Evolutionary conservation across 495 filamentous ascomycete species (phyloP), one percentile per base, ranked within the genome.

Genomic region (Aspergillus funiculosus): DNA sequence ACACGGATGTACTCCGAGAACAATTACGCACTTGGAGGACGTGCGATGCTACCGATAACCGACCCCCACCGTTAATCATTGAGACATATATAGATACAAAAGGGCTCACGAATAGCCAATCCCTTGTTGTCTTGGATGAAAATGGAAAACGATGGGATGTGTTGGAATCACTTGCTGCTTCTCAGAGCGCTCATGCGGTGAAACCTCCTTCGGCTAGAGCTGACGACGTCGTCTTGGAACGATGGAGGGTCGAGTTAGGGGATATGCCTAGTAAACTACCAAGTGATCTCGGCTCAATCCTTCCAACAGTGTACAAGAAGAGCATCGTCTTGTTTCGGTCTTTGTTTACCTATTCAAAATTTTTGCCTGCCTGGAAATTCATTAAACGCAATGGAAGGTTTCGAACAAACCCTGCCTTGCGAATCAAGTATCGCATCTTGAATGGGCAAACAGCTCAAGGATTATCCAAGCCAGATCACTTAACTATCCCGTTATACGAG

Each of bases 281-380:
- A 11, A 52, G 56, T 24, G 86, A 92, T 51, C 77, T 88, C 53
- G 79, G 74, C 25, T 72, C 79, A 22, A 77, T 78, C 14, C 69
- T 96, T 36, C 89, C 92, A 4, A 91, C 87, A 17, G 81, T 92
- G 47, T 98, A 98, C 72, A 98, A 97, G 70, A 89, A 91, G 67
- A 83, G 81, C 54, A 92, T 98, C 49, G 83, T 97, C 43, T 77
- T 97, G 50, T 96, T 97, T 66, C 78, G 94, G 46, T 89, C 89
- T 6, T 74, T 98, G n/a, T 96, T 88, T 63, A 75, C 87, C 10
- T 85, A 83, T 40, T 78, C 86, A 19, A 86, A 85, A 53, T 76
- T 95, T 44, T 63, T 95, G 52, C 94, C 94, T 15, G 83, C 87
- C 18, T 94, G 85, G 85, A 94, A 85, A 68, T 84, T 94, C 51